Evolutionary conservation across 768 basidiomycete genomes (phyloP), one percentile per base, ranked within the genome.

Genomic region (Dendrothele bispora): DNA sequence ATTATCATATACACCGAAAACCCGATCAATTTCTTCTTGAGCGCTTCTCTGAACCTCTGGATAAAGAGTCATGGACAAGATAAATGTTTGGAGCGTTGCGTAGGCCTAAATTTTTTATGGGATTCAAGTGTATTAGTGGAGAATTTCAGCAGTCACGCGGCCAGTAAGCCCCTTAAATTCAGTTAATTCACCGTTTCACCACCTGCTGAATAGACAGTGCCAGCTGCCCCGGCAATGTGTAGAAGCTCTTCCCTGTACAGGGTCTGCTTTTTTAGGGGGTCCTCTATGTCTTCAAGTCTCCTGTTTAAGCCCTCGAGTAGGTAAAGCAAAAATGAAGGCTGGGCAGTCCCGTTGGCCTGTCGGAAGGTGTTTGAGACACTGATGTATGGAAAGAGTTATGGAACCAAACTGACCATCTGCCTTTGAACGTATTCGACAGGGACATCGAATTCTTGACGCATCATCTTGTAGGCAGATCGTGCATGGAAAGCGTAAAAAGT

Each of bases 21-120:
- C 51, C 0, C 39, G 25, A 43, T 66, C 61, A 24, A 66, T 48
- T 41, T 65, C 64, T 11, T 3, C n/a, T n/a, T n/a, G n/a, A n/a
- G n/a, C n/a, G n/a, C n/a, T n/a, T n/a, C n/a, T n/a, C n/a, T n/a
- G n/a, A n/a, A n/a, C n/a, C n/a, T n/a, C n/a, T n/a, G n/a, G n/a
- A n/a, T n/a, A n/a, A n/a, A n/a, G n/a, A n/a, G 58, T 39, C 63
- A 65, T 61, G 5, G 61, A 59, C 5, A 62, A 34, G 14, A 66
- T 7, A 46, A 66, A 63, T 2, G 35, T 25, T 20, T 27, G 24
- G 11, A 49, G 2, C 7, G 41, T 18, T 12, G 39, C 32, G 3
- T 14, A 44, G 25, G 43, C 4, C 30, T 28, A 34, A 12, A 41
- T 49, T 41, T 49, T 35, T 15, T 15, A 5, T 15, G 15, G 15